A percentile compares a stretch with the other conserved stretches of the same genome.
Conservation (phyloP, 2,329 filamentous ascomycete species). For the Beauveria varroae region DNA sequence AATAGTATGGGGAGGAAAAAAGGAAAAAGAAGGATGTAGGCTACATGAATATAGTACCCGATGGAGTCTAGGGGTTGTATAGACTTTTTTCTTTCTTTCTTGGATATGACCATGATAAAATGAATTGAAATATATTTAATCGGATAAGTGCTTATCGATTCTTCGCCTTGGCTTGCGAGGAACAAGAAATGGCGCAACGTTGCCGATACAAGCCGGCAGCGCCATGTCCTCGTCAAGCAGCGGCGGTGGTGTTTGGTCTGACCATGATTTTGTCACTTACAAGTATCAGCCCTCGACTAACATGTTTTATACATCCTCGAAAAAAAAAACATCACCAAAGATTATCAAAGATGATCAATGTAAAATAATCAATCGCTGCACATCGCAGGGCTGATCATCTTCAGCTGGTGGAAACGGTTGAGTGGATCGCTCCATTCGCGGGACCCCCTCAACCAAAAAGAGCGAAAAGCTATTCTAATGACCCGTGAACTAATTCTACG, state of each 20-base stretch:
- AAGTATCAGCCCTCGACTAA: no score
- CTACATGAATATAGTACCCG: not conserved
- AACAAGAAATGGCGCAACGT: not conserved
- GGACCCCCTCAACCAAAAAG: not conserved
- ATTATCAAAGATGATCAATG: no score
- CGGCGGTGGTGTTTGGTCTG: no score
- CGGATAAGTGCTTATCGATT: not conserved
- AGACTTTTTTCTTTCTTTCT: no score
- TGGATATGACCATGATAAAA: not conserved
- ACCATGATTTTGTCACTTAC: no score
- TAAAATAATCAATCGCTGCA: no score
- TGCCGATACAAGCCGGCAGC: not conserved
- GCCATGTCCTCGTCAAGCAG: not conserved
- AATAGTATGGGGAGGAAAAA: not conserved
- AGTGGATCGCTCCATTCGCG: not conserved
- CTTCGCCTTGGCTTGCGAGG: not conserved
- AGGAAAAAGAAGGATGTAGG: not conserved
- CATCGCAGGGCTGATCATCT: not conserved
- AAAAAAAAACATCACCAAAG: no score
- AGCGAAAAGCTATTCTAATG: not conserved
- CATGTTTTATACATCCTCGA: no score
- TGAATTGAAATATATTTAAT: no score
- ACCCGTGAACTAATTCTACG: not conserved
- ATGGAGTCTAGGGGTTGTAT: not conserved
- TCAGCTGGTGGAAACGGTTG: conserved; percentile 8